Percentiles rank a stretch among this genome's conserved stretches.
Evolutionary conservation across 768 basidiomycete genomes (phyloP).

Genomic region (Agrocybe pediades): DNA sequence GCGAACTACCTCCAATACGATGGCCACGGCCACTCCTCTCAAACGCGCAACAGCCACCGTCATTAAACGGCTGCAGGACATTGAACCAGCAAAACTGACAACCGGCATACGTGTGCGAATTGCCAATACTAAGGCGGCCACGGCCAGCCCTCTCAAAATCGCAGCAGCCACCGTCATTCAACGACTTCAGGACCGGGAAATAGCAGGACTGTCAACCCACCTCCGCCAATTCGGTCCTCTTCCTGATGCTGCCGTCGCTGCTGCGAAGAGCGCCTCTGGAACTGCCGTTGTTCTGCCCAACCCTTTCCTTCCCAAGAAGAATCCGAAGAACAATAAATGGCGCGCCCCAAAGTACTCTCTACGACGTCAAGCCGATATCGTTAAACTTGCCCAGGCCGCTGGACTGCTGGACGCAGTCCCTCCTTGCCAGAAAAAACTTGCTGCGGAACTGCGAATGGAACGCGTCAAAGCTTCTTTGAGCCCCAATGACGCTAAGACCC

Average conservation of each 20-base stretch:
- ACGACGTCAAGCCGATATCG: constrained; percentile 75
- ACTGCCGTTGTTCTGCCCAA: constrained; percentile 44
- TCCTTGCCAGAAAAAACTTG: constrained; percentile 58
- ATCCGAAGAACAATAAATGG: constrained; percentile 66
- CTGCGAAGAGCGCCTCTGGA: constrained; percentile 8
- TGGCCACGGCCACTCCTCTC: background rate
- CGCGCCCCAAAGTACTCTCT: constrained; percentile 70
- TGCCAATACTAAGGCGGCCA: background rate
- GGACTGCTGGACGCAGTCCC: constrained; percentile 64
- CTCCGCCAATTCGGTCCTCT: constrained; percentile 39
- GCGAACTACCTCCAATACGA: background rate
- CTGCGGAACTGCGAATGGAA: constrained; percentile 18
- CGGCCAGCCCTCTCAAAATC: background rate
- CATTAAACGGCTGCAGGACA: constrained; percentile 15
- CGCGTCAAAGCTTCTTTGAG: constrained; percentile 21
- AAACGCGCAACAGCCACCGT: background rate
- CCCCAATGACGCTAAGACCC: constrained; percentile 4
- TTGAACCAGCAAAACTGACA: constrained; percentile 42
- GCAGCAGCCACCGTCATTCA: background rate
- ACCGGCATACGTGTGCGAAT: constrained; percentile 26
- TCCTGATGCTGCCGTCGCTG: constrained; percentile 22
- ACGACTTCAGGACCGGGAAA: constrained; percentile 33
- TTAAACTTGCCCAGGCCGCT: constrained; percentile 66
- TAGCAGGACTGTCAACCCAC: constrained; percentile 37
- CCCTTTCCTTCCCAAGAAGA: constrained; percentile 70